Percentiles rank a stretch among this genome's conserved stretches.
These are phyloP conservation scores for Bombardia bombarda DNA, from an alignment of 495 filamentous ascomycete genomes.

Conservation along the genomic window DNA sequence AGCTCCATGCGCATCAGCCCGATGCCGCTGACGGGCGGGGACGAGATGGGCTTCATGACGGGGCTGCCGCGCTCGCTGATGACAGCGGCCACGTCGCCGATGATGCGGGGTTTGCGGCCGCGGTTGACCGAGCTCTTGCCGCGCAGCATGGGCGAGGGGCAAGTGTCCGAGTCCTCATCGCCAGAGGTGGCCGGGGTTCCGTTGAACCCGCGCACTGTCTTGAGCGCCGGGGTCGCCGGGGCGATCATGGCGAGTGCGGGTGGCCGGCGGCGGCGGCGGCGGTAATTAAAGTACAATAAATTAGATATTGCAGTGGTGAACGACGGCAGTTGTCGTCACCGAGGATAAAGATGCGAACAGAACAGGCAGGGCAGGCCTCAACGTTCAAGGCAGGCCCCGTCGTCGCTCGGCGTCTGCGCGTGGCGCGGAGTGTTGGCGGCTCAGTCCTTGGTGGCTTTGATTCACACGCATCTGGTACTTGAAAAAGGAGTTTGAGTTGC, in stretches of 20 bases:
- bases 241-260: conserved; percentile 31
- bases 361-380: no score
- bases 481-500: conserved; percentile 36
- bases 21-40: conserved; percentile 55
- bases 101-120: conserved; percentile 14
- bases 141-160: conserved; percentile 26
- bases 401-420: conserved; percentile 43
- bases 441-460: conserved; percentile 31
- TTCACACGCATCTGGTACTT: conserved; percentile 39
- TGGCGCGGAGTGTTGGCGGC: conserved; percentile 24
- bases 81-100: conserved; percentile 42
- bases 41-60: conserved; percentile 47
- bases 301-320: no score
- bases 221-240: conserved; percentile 54
- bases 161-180: conserved; percentile 76
- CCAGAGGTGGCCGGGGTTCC: conserved; percentile 70
- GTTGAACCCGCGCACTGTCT: conserved; percentile 66
- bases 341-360: no score
- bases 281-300: not conserved
- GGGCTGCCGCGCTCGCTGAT: conserved; percentile 55
- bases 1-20: conserved; percentile 71
- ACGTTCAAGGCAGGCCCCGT: conserved; percentile 40
- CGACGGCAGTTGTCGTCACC: no score
- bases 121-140: conserved; percentile 22
- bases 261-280: no score